Evolutionary conservation across 371 early-diverging fungal genomes (phyloP), one percentile per base, ranked within the genome.

Genomic region (Basidiobolus meristosporus): DNA sequence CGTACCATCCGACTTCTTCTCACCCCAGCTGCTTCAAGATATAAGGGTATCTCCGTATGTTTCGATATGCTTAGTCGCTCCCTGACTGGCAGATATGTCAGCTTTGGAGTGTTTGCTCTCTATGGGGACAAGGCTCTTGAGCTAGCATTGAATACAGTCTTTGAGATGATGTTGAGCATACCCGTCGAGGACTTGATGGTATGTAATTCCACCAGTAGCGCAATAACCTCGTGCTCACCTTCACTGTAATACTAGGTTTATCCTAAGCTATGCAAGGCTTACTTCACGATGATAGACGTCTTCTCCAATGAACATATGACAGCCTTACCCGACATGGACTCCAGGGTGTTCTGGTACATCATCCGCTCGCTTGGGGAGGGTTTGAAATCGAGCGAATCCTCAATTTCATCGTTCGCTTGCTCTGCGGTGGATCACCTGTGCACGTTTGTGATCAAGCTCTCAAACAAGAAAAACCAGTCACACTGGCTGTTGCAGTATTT

Each of bases 91-190:
- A 68, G 75, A 38, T 91, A 90, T 48, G 78, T 85, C 42, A 83
- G 82, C 38, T 85, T 91, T 62, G 90, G 90, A 2, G 83, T 91
- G n/a, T 84, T 90, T 56, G 76, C 70, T 47, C 59, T 91, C 19
- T 91, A 91, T 48, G 74, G 77, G 40, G 92, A 91, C 50, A 70
- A 70, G n/a, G 76, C 89, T 1, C 62, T 89, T 34, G 74, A 72
- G 21, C 62, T 72, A 7, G 77, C 80, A 4, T 60, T 84, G 23
- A 57, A 63, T 4, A 63, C 74, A 28, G 56, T 70, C 36, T 74
- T 80, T 40, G 71, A 75, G 47, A 54, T 91, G 38, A 65, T 85
- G 59, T 52, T 74, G 20, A 62, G 57, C 38, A 61, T 82, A 11
- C 86, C 90, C 1, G 45, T 79, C 17, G 44, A 60, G 7, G 84